Conservation (phyloP, 495 filamentous ascomycete species). For the Xylaria venustula region DNA sequence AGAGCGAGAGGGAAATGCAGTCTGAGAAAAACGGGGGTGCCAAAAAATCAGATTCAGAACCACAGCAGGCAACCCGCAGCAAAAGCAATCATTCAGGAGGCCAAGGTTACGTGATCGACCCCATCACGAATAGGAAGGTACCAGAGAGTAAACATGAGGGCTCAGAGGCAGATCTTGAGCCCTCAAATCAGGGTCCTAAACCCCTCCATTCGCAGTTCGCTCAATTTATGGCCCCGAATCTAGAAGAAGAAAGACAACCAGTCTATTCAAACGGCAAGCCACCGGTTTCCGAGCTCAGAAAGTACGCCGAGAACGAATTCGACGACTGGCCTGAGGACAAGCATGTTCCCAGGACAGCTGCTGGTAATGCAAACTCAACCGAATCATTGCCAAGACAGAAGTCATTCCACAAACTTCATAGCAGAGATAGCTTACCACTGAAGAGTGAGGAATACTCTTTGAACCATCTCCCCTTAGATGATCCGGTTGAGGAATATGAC, state of each 20-base stretch:
- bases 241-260: constrained; percentile 16
- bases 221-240: constrained; percentile 23
- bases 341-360: too few relatives aligned
- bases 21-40: background rate
- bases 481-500: constrained; percentile 20
- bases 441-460: constrained; percentile 33
- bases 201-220: constrained; percentile 39
- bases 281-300: constrained; percentile 36
- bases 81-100: background rate
- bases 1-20: background rate
- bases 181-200: constrained; percentile 25
- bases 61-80: background rate
- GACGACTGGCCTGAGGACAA: constrained; percentile 28
- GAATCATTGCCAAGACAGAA: background rate
- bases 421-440: constrained; percentile 12
- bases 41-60: too few relatives aligned
- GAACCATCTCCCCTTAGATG: constrained; percentile 29
- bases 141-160: constrained; percentile 16
- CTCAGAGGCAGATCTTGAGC: background rate
- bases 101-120: constrained; percentile 53
- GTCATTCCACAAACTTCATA: background rate
- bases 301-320: constrained; percentile 33
- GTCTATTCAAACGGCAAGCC: constrained; percentile 36
- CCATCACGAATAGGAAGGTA: constrained; percentile 62
- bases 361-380: background rate